phyloP scores from a whole-genome alignment of 805 yeast genomes.

The Helenozyma rhizophorensis region DNA sequence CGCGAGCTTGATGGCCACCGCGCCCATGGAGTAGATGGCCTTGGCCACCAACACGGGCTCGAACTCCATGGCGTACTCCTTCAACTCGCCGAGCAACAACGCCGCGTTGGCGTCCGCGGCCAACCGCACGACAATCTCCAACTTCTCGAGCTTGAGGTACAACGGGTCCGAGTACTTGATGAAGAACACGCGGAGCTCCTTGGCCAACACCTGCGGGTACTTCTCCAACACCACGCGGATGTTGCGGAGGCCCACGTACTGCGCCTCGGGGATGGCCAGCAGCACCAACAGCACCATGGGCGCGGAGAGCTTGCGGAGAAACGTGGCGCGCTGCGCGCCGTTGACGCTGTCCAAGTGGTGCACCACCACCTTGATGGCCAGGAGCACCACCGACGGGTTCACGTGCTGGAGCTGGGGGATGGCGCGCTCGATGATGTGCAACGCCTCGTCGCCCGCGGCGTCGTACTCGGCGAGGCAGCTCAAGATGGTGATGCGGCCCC shows the following conservation, averaged over 20 bases:
- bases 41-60: slow-evolving; percentile 73
- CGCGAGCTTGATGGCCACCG: slow-evolving; percentile 62
- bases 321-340: slow-evolving; percentile 34
- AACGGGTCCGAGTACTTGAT: slow-evolving; percentile 83
- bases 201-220: slow-evolving; percentile 73
- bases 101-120: slow-evolving; percentile 57
- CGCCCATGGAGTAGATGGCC: slow-evolving; percentile 64
- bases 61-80: slow-evolving; percentile 80
- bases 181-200: slow-evolving; percentile 84
- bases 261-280: slow-evolving; percentile 84
- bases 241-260: slow-evolving; percentile 87
- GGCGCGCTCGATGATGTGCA: slow-evolving; percentile 81
- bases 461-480: slow-evolving; percentile 71
- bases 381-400: slow-evolving; percentile 89
- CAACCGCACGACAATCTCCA: slow-evolving; percentile 69
- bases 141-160: slow-evolving; percentile 70
- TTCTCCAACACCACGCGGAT: slow-evolving; percentile 85
- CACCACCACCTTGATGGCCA: slow-evolving; percentile 73
- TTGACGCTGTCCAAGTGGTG: slow-evolving; percentile 49
- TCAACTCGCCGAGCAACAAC: slow-evolving; percentile 61
- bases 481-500: slow-evolving; percentile 94
- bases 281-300: slow-evolving; percentile 86
- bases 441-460: slow-evolving; percentile 58
- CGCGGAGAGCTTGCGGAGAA: slow-evolving; percentile 70
- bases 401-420: slow-evolving; percentile 96